These are phyloP conservation scores for Suillus plorans DNA, from an alignment of 768 basidiomycete species.

Conservation along the genomic window DNA sequence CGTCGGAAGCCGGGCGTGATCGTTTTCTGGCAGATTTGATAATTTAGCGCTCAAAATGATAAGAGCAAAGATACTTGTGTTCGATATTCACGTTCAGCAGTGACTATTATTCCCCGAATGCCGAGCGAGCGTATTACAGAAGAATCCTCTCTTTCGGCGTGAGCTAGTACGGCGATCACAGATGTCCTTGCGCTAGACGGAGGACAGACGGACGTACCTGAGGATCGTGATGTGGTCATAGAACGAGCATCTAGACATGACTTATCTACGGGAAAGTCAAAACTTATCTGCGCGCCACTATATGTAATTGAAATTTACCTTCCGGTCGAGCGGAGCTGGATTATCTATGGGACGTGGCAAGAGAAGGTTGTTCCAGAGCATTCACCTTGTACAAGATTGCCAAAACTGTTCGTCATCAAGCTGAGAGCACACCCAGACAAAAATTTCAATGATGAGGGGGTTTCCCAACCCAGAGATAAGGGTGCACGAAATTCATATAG, in stretches of 20 bases:
- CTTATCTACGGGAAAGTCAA: not conserved
- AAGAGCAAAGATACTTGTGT: not conserved
- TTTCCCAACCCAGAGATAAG: not conserved
- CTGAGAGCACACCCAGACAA: not conserved
- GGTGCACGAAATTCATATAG: not conserved
- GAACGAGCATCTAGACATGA: not conserved
- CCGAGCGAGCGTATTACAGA: not conserved
- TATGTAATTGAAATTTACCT: not conserved
- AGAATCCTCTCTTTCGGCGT: not conserved
- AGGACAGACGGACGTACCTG: not conserved
- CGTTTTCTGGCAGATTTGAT: not conserved
- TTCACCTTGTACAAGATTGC: not conserved
- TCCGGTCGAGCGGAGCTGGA: not conserved
- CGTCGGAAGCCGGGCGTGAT: not conserved
- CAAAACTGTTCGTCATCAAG: not conserved
- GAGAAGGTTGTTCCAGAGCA: not conserved
- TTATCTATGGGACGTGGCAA: conserved; percentile 2
- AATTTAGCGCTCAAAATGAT: not conserved
- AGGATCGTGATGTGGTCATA: not conserved
- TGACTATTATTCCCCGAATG: not conserved
- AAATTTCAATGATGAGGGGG: not conserved
- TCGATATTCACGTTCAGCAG: not conserved
- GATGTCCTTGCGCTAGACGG: not conserved
- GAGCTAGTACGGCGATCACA: not conserved
- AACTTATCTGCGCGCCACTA: not conserved